A percentile compares a stretch with the other conserved stretches of the same genome.
Conservation (phyloP, 2,329 filamentous ascomycete species). For the Penicillium sp. region DNA sequence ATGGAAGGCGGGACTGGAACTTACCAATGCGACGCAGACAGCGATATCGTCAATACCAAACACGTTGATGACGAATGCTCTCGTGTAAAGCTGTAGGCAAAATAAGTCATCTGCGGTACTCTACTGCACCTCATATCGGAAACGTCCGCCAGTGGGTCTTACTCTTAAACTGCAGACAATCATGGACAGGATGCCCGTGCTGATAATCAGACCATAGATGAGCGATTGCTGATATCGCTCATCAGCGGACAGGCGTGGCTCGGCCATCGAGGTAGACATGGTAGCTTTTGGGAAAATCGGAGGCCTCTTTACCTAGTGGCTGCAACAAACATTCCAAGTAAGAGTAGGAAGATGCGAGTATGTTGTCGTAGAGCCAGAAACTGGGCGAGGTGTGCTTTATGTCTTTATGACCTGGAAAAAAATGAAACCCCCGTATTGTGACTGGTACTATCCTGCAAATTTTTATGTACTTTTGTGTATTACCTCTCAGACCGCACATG, state of each 20-base stretch:
- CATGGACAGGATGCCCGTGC: conserved; percentile 1
- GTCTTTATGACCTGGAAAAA: not conserved
- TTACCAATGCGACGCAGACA: conserved; percentile 7
- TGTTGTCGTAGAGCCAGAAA: not conserved
- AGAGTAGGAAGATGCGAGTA: not conserved
- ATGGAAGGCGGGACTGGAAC: not conserved
- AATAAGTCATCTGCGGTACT: not conserved
- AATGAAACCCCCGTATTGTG: not conserved
- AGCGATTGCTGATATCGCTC: conserved; percentile 2
- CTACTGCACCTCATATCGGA: too few relatives aligned
- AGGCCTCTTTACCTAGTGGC: too few relatives aligned
- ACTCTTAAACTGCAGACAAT: conserved; percentile 8
- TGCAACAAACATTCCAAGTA: not conserved
- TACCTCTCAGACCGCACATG: not conserved
- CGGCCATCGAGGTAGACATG: not conserved
- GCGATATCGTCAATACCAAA: conserved; percentile 6
- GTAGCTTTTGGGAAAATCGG: not conserved
- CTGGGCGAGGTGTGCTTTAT: not conserved
- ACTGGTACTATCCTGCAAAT: not conserved
- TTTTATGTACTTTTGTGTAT: not conserved
- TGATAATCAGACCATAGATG: conserved; percentile 7
- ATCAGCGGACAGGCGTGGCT: not conserved
- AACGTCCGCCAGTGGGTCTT: not conserved
- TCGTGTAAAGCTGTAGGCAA: not conserved
- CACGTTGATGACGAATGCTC: not conserved